Evolutionary conservation across 306 rosid species (phyloP), one percentile per base, ranked within the genome.

Genomic region (Canavalia ensiformis): DNA sequence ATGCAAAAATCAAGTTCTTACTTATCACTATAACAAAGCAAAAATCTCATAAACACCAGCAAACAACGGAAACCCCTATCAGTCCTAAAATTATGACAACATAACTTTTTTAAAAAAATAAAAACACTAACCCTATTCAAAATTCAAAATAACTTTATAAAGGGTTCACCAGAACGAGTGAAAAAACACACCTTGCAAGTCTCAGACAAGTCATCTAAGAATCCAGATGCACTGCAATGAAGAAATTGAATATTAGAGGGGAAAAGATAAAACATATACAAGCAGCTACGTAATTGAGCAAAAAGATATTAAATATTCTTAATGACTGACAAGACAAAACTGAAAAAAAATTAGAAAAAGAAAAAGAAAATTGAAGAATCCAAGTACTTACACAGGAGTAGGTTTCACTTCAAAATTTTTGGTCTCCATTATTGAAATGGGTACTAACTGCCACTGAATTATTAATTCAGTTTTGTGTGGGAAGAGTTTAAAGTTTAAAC

Each of bases 101-200:
- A 64, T 8, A 54, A 74, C 8, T 25, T 74, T 0, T 13, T 2
- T 7, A 70, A 30, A 6, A 33, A 8, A 74, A 18, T 39, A 4
- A 8, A 37, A 73, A 54, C 29, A 41, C 34, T 4, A 68, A 58
- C 59, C 67, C 47, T 4, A 69, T 42, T 12, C 11, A 10, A 8
- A 71, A 54, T 28, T 34, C n/a, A 69, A 25, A 62, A 12, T 29
- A 46, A 39, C 2, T 9, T 50, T 8, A 50, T 47, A 69, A 70
- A 52, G 78, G 75, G 56, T 35, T 69, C 6, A 33, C 12, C 30
- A 74, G 29, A 46, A 79, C 31, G 42, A 56, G 44, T 28, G 37
- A 81, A 74, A 76, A 45, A 76, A 56, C 76, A 56, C 8, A 85
- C 86, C 83, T 81, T 66, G 83, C 77, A 3, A 41, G 78, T 77